A percentile compares a stretch with the other conserved stretches of the same genome.
Conservation (phyloP, 2,329 filamentous ascomycete genomes). For the Trichoderma lentiforme region DNA sequence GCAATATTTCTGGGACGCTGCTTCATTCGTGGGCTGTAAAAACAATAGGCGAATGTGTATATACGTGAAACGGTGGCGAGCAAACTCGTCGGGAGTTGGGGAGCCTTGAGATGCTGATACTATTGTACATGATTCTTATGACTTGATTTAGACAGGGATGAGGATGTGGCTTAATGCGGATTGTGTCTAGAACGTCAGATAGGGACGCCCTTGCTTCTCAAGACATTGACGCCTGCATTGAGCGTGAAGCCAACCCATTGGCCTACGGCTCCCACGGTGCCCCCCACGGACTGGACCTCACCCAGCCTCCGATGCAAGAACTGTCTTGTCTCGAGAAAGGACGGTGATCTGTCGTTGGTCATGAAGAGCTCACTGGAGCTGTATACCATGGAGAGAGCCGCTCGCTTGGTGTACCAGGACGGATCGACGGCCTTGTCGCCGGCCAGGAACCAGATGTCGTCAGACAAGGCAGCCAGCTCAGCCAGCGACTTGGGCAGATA, state of each 20-base stretch:
- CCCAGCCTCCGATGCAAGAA: constrained; percentile 75
- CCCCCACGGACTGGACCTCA: constrained; percentile 63
- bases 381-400: constrained; percentile 54
- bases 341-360: constrained; percentile 76
- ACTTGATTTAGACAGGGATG: background rate
- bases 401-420: constrained; percentile 76
- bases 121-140: constrained; percentile 17
- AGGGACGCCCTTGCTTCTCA: constrained; percentile 82
- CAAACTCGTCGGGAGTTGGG: background rate
- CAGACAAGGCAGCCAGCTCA: constrained; percentile 78
- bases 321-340: constrained; percentile 71
- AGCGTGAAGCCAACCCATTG: constrained; percentile 83
- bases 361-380: constrained; percentile 86
- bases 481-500: constrained; percentile 72
- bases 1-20: background rate
- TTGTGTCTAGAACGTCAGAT: constrained; percentile 50
- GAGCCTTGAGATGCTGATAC: background rate
- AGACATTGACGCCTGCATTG: constrained; percentile 71
- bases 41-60: background rate
- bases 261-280: constrained; percentile 59
- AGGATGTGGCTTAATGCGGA: background rate
- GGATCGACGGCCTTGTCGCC: constrained; percentile 79
- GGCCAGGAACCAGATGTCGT: constrained; percentile 87
- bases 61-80: background rate
- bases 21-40: background rate